These are phyloP conservation scores for Gamarada debralockiae DNA, from an alignment of 495 filamentous ascomycete genomes.

Conservation along the genomic window DNA sequence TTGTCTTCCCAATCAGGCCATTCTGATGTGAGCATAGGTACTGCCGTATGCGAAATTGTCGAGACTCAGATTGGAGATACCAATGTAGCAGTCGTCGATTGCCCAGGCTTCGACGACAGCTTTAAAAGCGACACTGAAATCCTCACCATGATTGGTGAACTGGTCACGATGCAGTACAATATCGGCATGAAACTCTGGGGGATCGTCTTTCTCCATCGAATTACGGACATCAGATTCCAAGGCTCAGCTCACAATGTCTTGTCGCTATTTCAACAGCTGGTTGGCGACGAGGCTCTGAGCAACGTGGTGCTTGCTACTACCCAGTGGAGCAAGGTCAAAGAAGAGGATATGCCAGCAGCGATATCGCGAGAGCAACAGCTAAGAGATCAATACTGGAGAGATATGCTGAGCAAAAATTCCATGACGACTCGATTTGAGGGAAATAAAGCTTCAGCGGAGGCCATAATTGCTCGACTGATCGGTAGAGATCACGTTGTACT, in stretches of 20 bases:
- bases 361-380: neutral
- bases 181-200: conserved; percentile 21
- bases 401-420: conserved; percentile 15
- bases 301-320: conserved; percentile 23
- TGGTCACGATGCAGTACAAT: conserved; percentile 13
- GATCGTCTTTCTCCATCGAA: conserved; percentile 28
- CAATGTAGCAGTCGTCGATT: conserved; percentile 33
- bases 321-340: conserved; percentile 8
- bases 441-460: no score
- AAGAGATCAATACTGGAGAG: conserved; percentile 17
- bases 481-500: no score
- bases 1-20: neutral
- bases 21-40: no score
- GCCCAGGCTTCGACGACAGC: conserved; percentile 45
- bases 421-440: no score
- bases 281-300: conserved; percentile 12
- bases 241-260: conserved; percentile 15
- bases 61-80: conserved; percentile 19
- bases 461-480: no score
- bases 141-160: conserved; percentile 38
- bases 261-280: conserved; percentile 16
- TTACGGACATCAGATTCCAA: conserved; percentile 24
- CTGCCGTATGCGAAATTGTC: conserved; percentile 8
- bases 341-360: conserved; percentile 15
- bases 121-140: conserved; percentile 33